Percentiles rank a stretch among this genome's conserved stretches.
Conservation (phyloP, 371 early-diverging fungal species). For the Apophysomyces elegans region DNA sequence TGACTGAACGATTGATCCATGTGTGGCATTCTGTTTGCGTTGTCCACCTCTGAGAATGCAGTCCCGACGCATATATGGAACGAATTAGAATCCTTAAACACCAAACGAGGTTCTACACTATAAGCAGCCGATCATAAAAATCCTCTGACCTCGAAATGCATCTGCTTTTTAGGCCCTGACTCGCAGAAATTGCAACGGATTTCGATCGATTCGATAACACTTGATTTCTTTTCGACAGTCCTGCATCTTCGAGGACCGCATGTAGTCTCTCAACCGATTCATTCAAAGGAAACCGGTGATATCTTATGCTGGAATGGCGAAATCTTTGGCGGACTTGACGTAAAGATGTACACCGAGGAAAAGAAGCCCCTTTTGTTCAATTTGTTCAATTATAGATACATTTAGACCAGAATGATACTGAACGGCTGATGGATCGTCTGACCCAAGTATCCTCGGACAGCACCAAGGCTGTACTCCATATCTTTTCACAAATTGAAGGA, state of each 20-base stretch:
- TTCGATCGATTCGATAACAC: constrained; percentile 4
- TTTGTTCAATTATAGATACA: constrained; percentile 25
- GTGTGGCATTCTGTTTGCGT: constrained; percentile 54
- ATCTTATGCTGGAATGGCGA: constrained; percentile 86
- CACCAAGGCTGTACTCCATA: constrained; percentile 33
- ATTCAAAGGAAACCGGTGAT: constrained; percentile 44
- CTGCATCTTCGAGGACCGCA: constrained; percentile 79
- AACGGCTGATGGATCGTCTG: constrained; percentile 49
- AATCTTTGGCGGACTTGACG: constrained; percentile 73
- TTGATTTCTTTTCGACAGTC: constrained; percentile 70
- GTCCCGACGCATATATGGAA: constrained; percentile 37
- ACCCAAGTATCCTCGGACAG: constrained; percentile 18
- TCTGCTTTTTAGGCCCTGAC: constrained; percentile 48
- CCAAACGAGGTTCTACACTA: constrained; percentile 48
- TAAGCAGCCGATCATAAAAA: neutral
- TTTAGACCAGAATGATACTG: constrained; percentile 59
- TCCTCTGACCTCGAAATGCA: neutral
- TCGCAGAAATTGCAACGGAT: constrained; percentile 33
- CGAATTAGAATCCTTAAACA: constrained; percentile 44
- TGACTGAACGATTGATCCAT: constrained; percentile 14
- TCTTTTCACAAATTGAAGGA: constrained; percentile 68
- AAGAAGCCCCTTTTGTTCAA: neutral
- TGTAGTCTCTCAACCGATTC: constrained; percentile 73
- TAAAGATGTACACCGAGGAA: constrained; percentile 20
- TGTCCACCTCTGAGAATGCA: constrained; percentile 17